A percentile compares a stretch with the other conserved stretches of the same genome.
phyloP scores from a whole-genome alignment of 805 yeast species.

The Wickerhamiella alocasiicola region DNA sequence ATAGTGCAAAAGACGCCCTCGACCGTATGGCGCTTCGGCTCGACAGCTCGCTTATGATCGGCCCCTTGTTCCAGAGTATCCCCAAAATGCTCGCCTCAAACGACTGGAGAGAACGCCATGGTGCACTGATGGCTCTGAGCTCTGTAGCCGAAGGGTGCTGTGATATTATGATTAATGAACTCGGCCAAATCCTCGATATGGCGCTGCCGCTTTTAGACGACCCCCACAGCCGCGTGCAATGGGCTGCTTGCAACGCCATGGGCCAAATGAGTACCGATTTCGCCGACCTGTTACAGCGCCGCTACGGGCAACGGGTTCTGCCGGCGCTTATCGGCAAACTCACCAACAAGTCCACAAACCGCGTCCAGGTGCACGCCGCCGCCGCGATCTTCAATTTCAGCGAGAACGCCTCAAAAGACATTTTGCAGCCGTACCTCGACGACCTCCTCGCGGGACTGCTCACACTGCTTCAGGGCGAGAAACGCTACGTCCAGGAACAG shows the following conservation, averaged over 20 bases:
- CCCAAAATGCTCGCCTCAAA: constrained; percentile 69
- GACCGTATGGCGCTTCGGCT: constrained; percentile 79
- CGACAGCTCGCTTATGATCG: constrained; percentile 73
- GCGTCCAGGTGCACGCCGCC: constrained; percentile 97
- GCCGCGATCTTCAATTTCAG: constrained; percentile 95
- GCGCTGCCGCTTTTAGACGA: constrained; percentile 77
- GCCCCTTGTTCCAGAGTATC: constrained; percentile 72
- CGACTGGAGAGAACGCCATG: constrained; percentile 92
- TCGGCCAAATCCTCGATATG: constrained; percentile 70
- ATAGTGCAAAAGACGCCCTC: constrained; percentile 87
- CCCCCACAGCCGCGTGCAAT: constrained; percentile 87
- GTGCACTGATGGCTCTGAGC: constrained; percentile 91
- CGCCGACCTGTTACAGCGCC: constrained; percentile 75
- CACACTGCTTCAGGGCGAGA: constrained; percentile 67
- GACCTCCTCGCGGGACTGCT: constrained; percentile 60
- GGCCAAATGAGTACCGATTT: constrained; percentile 97
- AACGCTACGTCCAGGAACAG: constrained; percentile 92
- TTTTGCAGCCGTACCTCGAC: constrained; percentile 87
- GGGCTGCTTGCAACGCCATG: constrained; percentile 91
- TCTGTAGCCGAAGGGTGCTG: constrained; percentile 97
- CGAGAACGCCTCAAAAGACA: constrained; percentile 79
- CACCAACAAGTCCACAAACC: constrained; percentile 48
- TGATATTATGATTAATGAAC: constrained; percentile 71
- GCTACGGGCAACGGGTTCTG: constrained; percentile 63
- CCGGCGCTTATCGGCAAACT: constrained; percentile 83